Evolutionary conservation across 2,329 filamentous ascomycete species (phyloP), one percentile per base, ranked within the genome.

Genomic region (Aspergillus carbonarius): DNA sequence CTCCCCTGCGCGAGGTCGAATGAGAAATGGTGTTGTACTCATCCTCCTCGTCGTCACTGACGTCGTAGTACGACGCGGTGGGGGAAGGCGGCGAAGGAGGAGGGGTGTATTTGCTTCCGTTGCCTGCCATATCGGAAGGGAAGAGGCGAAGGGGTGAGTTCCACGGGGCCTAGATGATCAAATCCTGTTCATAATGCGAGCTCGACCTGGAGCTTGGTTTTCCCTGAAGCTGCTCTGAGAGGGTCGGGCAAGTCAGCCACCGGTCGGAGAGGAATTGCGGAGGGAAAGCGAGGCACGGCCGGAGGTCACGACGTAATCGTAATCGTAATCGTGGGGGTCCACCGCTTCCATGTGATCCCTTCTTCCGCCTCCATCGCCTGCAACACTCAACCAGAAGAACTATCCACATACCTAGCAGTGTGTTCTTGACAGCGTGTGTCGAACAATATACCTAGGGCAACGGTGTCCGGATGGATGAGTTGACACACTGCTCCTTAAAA

Each of bases 11-110:
- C 2, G 86, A 87, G 65, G 85, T 85, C 4, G 86, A 85, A 71
- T 96, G 91, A 4, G 91, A 89, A 70, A 99, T 92, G 17, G 92
- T 98, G 74, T 96, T 91, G 79, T 99, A 99, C 46, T 91, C 95
- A 66, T 89, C 90, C 77, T 98, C 95, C 63, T 96, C 93, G 71
- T 96, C 92, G 79, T 99, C 96, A 76, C 91, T 96, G 82, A 98
- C 82, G 71, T 93, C 93, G 81, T 96, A 97, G 81, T 93, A 95
- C 69, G 92, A 96, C 54, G 88, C 91, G 2, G 90, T 85, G 2
- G 93, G 92, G 35, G 93, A 97, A 13, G 86, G 82, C 59, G 75
- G 74, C 54, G 75, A 75, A 8, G 74, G 68, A 54, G 75, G 74
- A 65, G 75, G 74, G 25, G 75, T 77, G 59, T 70, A 72, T 63